Conservation (phyloP, 495 filamentous ascomycete species). For the Tuber melanosporum region DNA sequence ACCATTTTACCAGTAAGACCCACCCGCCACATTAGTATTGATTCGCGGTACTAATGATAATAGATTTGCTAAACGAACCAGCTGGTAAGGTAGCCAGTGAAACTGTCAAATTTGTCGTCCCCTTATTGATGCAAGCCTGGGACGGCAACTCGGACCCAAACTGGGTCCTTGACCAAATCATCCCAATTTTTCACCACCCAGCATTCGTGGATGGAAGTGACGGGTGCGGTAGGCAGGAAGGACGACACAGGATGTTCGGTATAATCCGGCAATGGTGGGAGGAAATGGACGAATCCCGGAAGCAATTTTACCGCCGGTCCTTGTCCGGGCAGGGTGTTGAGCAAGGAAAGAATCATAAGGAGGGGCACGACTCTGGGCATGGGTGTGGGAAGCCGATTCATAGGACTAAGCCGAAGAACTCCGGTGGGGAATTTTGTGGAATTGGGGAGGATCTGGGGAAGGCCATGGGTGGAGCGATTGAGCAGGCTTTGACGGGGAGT, state of each 20-base stretch:
- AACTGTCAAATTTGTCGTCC: conserved; percentile 73
- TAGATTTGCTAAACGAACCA: conserved; percentile 70
- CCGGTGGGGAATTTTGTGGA: conserved; percentile 31
- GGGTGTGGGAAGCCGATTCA: conserved; percentile 70
- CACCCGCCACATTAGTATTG: neutral
- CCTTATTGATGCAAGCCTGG: conserved; percentile 78
- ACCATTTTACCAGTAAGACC: conserved; percentile 70
- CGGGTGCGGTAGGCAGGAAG: conserved; percentile 56
- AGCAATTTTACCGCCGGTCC: conserved; percentile 59
- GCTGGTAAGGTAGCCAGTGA: conserved; percentile 74
- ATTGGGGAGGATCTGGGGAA: conserved; percentile 28
- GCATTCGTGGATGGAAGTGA: conserved; percentile 65
- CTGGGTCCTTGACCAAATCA: conserved; percentile 62
- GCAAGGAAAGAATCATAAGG: conserved; percentile 71
- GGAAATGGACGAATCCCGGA: conserved; percentile 54
- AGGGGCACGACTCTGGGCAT: conserved; percentile 73
- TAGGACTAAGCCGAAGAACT: conserved; percentile 47
- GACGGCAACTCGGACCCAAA: conserved; percentile 69
- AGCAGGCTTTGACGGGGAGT: conserved; percentile 22
- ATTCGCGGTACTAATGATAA: conserved; percentile 35
- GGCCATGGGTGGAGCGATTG: conserved; percentile 23
- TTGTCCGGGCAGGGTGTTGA: conserved; percentile 69
- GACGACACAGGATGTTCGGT: conserved; percentile 67
- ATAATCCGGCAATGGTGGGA: conserved; percentile 76
- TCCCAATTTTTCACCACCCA: conserved; percentile 85